Evolutionary conservation across 257 asterid species (phyloP).

Genomic region (Coffea eugenioides): DNA sequence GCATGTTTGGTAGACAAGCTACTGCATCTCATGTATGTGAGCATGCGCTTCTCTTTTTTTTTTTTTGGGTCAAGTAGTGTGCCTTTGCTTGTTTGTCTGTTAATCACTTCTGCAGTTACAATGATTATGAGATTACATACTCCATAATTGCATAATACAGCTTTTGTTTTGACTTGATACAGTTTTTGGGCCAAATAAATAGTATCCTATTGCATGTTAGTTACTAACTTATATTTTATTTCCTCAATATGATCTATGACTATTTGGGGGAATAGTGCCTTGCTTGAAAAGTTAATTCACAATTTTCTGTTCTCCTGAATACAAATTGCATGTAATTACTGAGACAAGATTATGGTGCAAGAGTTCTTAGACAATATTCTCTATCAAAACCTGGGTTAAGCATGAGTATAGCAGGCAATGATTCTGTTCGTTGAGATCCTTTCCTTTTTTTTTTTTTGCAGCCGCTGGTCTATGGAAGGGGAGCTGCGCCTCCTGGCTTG

Average conservation of each 20-base stretch:
- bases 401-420: background rate
- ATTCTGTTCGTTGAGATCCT: background rate
- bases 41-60: background rate
- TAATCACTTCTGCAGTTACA: background rate
- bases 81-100: background rate
- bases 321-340: background rate
- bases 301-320: background rate
- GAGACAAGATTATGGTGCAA: background rate
- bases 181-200: background rate
- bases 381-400: background rate
- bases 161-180: background rate
- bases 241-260: background rate
- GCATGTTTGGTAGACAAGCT: background rate
- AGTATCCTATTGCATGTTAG: background rate
- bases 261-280: background rate
- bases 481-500: constrained; percentile 78
- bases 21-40: background rate
- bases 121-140: background rate
- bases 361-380: background rate
- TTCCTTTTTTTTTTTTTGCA: constrained; percentile 23
- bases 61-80: background rate
- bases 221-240: background rate
- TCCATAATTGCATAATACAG: background rate
- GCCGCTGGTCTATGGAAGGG: constrained; percentile 83
- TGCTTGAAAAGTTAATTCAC: background rate